Evolutionary conservation across 345 rosid genomes (phyloP).

Genomic region (Hibiscus syriacus): DNA sequence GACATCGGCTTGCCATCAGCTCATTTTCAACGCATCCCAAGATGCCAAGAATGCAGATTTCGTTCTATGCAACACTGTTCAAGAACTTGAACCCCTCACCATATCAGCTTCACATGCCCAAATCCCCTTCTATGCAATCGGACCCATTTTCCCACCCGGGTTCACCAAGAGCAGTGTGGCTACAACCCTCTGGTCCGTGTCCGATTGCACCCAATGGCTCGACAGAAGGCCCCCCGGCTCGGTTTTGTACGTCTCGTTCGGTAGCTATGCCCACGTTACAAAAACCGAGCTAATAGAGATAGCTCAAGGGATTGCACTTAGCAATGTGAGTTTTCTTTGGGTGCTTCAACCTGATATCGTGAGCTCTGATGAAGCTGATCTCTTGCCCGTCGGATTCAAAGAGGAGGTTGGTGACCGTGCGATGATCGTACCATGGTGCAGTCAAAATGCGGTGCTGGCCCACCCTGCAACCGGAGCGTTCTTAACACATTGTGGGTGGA

Average conservation of each 20-base stretch:
- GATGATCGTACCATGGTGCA: slow-evolving; percentile 69
- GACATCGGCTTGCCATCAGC: slow-evolving; percentile 45
- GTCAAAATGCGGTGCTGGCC: slow-evolving; percentile 46
- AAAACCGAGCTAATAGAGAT: slow-evolving; percentile 47
- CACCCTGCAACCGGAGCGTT: slow-evolving; percentile 72
- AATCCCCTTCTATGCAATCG: slow-evolving; percentile 52
- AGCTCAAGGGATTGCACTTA: slow-evolving; percentile 47
- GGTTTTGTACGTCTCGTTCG: slow-evolving; percentile 66
- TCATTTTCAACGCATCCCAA: slow-evolving; percentile 45
- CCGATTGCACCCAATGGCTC: slow-evolving; percentile 80
- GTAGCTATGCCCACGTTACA: slow-evolving; percentile 67
- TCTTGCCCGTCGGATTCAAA: slow-evolving; percentile 45
- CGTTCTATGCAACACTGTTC: slow-evolving; percentile 61
- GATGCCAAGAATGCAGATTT: slow-evolving; percentile 62
- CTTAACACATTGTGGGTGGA: slow-evolving; percentile 84
- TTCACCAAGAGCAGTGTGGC: slow-evolving; percentile 36
- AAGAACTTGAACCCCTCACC: slow-evolving; percentile 51
- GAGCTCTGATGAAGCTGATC: slow-evolving; percentile 48
- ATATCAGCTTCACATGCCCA: slow-evolving; percentile 36
- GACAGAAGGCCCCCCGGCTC: slow-evolving; percentile 48
- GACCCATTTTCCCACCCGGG: slow-evolving; percentile 61
- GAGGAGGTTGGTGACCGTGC: slow-evolving; percentile 34
- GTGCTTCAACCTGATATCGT: slow-evolving; percentile 75
- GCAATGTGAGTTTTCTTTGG: slow-evolving; percentile 69
- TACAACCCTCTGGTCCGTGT: slow-evolving; percentile 79